Percentiles rank a stretch among this genome's conserved stretches.
phyloP scores from a whole-genome alignment of 768 basidiomycete genomes.

The Tricholoma hemisulphureum region DNA sequence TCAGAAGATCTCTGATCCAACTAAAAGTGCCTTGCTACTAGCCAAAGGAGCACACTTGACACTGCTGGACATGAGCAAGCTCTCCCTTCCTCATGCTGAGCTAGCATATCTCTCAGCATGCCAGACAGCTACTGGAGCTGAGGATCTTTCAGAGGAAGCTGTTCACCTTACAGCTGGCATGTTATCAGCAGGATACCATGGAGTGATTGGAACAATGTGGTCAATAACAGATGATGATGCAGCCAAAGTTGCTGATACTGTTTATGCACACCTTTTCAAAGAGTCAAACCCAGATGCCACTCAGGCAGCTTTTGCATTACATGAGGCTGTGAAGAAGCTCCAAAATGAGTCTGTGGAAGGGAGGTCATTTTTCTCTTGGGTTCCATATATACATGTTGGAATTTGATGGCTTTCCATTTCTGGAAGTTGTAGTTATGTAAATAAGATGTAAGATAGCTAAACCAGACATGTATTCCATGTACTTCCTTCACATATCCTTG shows the following conservation, averaged over 20 bases:
- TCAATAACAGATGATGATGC: constrained; percentile 35
- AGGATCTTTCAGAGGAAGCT: constrained; percentile 20
- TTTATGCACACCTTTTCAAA: constrained; percentile 30
- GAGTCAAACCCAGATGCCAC: constrained; percentile 6
- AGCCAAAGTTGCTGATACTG: constrained; percentile 27
- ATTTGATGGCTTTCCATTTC: too few species aligned
- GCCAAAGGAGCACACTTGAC: constrained; percentile 17
- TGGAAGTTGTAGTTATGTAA: too few species aligned
- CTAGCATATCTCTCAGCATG: constrained; percentile 47
- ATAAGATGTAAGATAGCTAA: too few species aligned
- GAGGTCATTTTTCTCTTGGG: not conserved
- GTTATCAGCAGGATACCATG: constrained; percentile 27
- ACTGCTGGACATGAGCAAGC: constrained; percentile 19
- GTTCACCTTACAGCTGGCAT: constrained; percentile 40
- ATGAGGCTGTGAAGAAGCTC: not conserved
- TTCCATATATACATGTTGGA: not conserved
- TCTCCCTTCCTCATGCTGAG: constrained; percentile 18
- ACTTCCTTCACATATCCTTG: too few species aligned
- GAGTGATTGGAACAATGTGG: constrained; percentile 46
- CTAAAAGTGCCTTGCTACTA: constrained; percentile 24
- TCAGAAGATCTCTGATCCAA: constrained; percentile 26
- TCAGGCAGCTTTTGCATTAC: constrained; percentile 5
- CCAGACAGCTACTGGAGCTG: constrained; percentile 36
- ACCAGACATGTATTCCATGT: too few species aligned
- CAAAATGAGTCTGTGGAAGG: not conserved